These are phyloP conservation scores for Pontederia crassipes DNA, from an alignment of 176 grass and related monocot species.

Conservation along the genomic window DNA sequence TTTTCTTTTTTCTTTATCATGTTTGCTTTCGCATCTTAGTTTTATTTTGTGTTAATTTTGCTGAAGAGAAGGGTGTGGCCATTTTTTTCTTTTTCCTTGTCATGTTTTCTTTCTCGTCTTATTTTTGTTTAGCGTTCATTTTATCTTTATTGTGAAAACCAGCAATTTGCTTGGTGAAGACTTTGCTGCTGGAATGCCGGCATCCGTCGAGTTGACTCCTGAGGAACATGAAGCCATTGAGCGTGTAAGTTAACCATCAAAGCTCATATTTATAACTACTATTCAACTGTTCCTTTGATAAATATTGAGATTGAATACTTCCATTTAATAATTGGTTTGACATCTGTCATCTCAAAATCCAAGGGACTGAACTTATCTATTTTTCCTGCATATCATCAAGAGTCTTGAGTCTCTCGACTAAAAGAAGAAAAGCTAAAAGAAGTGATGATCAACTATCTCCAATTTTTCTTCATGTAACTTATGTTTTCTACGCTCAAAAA, in stretches of 20 bases:
- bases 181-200: conserved; percentile 56
- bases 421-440: no score
- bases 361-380: no score
- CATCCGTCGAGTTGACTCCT: conserved; percentile 55
- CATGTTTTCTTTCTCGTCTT: not conserved
- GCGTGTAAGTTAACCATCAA: conserved; percentile 40
- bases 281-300: not conserved
- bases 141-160: conserved; percentile 24
- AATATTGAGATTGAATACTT: no score
- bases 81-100: conserved; percentile 2
- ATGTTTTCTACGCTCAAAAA: no score
- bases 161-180: conserved; percentile 62
- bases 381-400: no score
- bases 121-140: not conserved
- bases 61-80: conserved; percentile 61
- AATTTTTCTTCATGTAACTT: no score
- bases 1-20: conserved; percentile 4
- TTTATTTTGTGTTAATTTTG: conserved; percentile 4
- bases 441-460: no score
- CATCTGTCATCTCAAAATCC: no score
- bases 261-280: not conserved
- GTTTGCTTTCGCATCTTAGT: not conserved
- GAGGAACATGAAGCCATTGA: conserved; percentile 91
- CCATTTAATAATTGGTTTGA: not conserved
- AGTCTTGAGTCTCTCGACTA: no score